Evolutionary conservation across 495 filamentous ascomycete genomes (phyloP).

Genomic region (Aspergillus sclerotiicarbonarius): DNA sequence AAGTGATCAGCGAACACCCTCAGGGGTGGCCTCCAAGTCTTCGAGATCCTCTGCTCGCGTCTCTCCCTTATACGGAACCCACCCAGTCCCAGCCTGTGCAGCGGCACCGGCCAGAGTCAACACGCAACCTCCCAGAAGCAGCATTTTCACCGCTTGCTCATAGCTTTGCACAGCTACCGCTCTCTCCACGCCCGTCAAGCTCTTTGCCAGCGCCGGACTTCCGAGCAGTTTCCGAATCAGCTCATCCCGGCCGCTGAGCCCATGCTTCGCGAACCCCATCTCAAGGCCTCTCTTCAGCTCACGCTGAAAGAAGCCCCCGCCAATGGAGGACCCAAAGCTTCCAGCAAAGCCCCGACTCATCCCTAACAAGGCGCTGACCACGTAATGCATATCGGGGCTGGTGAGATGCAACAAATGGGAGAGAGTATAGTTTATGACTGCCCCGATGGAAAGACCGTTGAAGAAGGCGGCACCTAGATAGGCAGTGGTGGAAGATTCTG

Average conservation of each 20-base stretch:
- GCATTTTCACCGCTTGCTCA: conserved; percentile 51
- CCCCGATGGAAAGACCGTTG: conserved; percentile 68
- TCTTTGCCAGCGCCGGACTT: conserved; percentile 60
- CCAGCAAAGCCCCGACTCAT: conserved; percentile 76
- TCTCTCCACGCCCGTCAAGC: conserved; percentile 51
- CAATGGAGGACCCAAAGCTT: conserved; percentile 72
- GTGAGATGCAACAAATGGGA: conserved; percentile 73
- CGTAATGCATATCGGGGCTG: conserved; percentile 58
- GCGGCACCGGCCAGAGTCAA: conserved; percentile 53
- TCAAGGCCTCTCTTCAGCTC: conserved; percentile 54
- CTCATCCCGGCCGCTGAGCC: conserved; percentile 43
- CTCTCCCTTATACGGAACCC: conserved; percentile 35
- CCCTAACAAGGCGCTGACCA: conserved; percentile 65
- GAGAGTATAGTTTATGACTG: conserved; percentile 72
- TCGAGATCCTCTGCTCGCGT: not conserved
- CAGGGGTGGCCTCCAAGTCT: not conserved
- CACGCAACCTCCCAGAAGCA: conserved; percentile 58
- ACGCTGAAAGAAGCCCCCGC: conserved; percentile 70
- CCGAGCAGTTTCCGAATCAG: conserved; percentile 64
- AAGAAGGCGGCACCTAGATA: conserved; percentile 58
- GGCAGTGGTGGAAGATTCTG: conserved; percentile 36
- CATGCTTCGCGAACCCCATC: conserved; percentile 55
- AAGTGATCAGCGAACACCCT: not conserved
- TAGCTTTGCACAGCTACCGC: conserved; percentile 63
- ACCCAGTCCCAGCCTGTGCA: conserved; percentile 69